Base-by-base conservation (phyloP, 306 rosid genomes). In the Ormosia semicastrata region DNA sequence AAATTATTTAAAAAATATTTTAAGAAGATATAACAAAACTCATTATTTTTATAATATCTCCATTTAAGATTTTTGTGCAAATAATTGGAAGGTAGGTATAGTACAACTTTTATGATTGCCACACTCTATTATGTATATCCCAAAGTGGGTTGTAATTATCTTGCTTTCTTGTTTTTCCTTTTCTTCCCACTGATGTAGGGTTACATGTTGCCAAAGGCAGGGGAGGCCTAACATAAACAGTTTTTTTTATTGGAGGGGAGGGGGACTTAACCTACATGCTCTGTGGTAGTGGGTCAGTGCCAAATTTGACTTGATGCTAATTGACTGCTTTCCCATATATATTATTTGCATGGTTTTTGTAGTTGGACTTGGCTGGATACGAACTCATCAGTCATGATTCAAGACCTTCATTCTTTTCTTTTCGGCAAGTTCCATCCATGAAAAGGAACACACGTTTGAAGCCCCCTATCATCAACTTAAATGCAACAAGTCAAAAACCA, bases 401-500 rank as follows among this genome's bases (percentile, higher is more conserved):
- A 29, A 44, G 33, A 43, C 41, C 39, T 60, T 67, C 79, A 77
- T 39, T 50, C 29, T 66, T 54, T 66, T 73, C 54, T 78, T 82
- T 78, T 66, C 13, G 10, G 49, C 66, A 69, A 75, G 49, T 67
- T 77, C 76, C 86, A 81, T 63, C 83, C 50, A 56, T 52, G 86
- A 84, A 81, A 84, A 73, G 66, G 73, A 69, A 74, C 41, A 69
- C 73, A 49, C 36, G 2, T 59, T 56, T 34, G 52, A 79, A 53
- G 53, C 67, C 59, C 78, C 53, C 34, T 49, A 50, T 70, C 67
- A 53, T 77, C 56, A 33, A 54, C 47, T 64, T 68, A 30, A 75
- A 49, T 80, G 66, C 57, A 62, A 64, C 13, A 82, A 66, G 84
- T 86, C 78, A 66, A 76, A 80, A 73, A 65, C 80, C 36, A 43